phyloP scores from a whole-genome alignment of 805 yeast genomes.

The Zygosaccharomyces siamensis region DNA sequence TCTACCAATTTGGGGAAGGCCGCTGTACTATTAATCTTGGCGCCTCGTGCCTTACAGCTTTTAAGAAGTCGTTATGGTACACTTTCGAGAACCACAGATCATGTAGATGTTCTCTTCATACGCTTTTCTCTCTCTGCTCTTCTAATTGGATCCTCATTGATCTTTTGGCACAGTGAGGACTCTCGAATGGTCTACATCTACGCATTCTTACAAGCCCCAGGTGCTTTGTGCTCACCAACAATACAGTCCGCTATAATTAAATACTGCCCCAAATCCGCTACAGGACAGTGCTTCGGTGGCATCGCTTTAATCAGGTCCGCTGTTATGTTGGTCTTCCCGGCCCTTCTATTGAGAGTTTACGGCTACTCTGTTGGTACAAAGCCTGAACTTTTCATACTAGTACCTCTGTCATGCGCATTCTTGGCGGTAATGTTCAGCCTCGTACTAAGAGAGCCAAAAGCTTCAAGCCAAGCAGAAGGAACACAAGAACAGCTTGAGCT shows the following conservation, averaged over 20 bases:
- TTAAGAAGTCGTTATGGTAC: conserved; percentile 37
- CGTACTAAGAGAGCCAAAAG: conserved; percentile 14
- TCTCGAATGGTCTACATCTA: conserved; percentile 29
- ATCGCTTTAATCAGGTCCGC: conserved; percentile 54
- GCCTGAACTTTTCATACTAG: conserved; percentile 38
- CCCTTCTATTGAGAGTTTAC: conserved; percentile 45
- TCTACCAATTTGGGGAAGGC: conserved; percentile 48
- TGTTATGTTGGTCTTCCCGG: conserved; percentile 46
- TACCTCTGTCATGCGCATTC: conserved; percentile 22
- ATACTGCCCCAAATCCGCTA: conserved; percentile 51
- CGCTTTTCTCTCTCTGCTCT: conserved; percentile 36
- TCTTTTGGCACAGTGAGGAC: conserved; percentile 4
- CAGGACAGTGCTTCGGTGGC: conserved; percentile 74
- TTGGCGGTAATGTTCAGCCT: conserved; percentile 17
- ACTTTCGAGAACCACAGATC: conserved; percentile 45
- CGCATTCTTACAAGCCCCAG: conserved; percentile 42
- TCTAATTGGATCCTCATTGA: not conserved
- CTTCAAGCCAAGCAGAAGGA: not conserved
- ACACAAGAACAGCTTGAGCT: not conserved
- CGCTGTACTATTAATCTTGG: conserved; percentile 42
- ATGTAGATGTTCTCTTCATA: conserved; percentile 42
- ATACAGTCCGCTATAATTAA: conserved; percentile 57
- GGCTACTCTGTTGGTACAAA: conserved; percentile 38
- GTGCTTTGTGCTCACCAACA: conserved; percentile 52
- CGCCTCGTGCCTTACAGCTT: conserved; percentile 45